Conservation (phyloP, 2,329 filamentous ascomycete genomes). For the Pezicula rhizophila region DNA sequence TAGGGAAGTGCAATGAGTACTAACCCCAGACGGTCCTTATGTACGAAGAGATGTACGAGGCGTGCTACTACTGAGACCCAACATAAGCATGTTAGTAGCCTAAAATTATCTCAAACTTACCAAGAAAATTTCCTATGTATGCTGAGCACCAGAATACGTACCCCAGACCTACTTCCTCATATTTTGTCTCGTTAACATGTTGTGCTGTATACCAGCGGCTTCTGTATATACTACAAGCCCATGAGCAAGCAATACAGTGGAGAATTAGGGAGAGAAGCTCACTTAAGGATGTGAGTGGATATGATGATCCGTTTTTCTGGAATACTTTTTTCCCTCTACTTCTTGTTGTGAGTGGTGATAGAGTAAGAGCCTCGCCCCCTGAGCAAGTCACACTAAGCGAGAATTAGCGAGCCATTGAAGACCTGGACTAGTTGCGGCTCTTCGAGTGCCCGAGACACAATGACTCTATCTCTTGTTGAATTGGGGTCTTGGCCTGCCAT, state of each 20-base stretch:
- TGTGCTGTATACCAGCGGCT: background rate
- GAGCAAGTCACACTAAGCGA: too few species aligned
- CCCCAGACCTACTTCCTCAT: background rate
- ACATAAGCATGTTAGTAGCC: background rate
- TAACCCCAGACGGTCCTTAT: background rate
- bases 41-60: background rate
- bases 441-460: too few species aligned
- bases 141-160: background rate
- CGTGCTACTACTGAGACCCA: background rate
- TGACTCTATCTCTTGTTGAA: too few species aligned
- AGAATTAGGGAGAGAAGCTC: background rate
- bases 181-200: background rate
- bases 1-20: background rate
- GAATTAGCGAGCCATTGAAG: too few species aligned
- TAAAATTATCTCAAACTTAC: background rate
- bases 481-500: too few species aligned
- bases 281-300: background rate
- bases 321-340: background rate
- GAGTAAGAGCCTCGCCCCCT: too few species aligned
- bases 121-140: conserved; percentile 1
- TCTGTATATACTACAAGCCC: background rate
- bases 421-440: too few species aligned
- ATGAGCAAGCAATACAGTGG: background rate
- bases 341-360: too few species aligned
- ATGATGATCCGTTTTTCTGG: background rate